Evolutionary conservation across 2,329 filamentous ascomycete genomes (phyloP).

Genomic region (Fusarium sp.): DNA sequence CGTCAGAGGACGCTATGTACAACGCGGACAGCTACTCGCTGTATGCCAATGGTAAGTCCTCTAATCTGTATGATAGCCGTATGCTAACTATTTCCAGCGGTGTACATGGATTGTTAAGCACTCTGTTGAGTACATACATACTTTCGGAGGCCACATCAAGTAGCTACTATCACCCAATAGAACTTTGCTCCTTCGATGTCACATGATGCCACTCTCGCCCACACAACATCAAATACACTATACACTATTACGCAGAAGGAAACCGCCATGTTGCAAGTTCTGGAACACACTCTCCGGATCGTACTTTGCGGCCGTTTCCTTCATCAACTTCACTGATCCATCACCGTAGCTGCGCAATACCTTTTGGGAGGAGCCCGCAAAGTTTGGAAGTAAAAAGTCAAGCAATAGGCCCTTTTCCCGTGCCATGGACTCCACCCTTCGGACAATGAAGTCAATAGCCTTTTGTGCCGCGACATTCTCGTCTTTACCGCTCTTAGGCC

Average conservation of each 20-base stretch:
- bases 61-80: neutral
- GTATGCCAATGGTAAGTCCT: conserved; percentile 29
- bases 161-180: neutral
- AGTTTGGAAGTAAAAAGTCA: neutral
- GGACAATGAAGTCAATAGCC: neutral
- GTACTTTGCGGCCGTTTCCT: neutral
- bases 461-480: neutral
- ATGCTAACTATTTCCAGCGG: conserved; percentile 2
- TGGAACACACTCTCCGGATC: neutral
- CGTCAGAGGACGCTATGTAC: conserved; percentile 16
- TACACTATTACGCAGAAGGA: neutral
- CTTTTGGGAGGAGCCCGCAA: neutral
- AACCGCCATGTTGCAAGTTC: neutral
- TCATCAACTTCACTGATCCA: neutral
- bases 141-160: neutral
- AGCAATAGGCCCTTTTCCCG: neutral
- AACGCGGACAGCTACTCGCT: conserved; percentile 32
- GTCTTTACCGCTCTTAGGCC: neutral
- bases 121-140: no score
- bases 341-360: neutral
- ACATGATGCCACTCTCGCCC: neutral
- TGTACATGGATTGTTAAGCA: conserved; percentile 13
- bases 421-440: neutral
- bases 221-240: neutral
- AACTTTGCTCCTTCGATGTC: neutral